Evolutionary conservation across 1,139 yeast species (phyloP).

Genomic region (Scheffersomyces cryptocercus): DNA sequence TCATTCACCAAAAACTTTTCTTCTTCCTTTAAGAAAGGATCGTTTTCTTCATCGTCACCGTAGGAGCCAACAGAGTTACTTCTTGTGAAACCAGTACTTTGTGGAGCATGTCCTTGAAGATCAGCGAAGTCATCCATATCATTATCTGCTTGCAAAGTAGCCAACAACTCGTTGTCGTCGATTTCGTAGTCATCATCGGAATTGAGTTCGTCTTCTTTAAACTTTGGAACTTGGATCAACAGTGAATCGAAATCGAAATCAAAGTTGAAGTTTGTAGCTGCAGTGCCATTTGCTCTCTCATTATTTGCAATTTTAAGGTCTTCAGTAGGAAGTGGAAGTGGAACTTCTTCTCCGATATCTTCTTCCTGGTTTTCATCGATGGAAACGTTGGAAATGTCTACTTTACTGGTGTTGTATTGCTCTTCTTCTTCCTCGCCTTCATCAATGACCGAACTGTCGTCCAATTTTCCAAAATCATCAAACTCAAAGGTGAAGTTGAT

Average conservation of each 20-base stretch:
- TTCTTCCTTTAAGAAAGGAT: slow-evolving; percentile 47
- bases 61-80: slow-evolving; percentile 51
- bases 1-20: slow-evolving; percentile 49
- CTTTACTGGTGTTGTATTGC: slow-evolving; percentile 11
- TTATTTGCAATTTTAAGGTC: not conserved
- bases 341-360: slow-evolving; percentile 70
- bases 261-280: slow-evolving; percentile 19
- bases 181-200: slow-evolving; percentile 73
- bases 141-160: slow-evolving; percentile 67
- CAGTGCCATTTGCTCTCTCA: slow-evolving; percentile 2
- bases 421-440: slow-evolving; percentile 20
- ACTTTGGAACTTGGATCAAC: slow-evolving; percentile 48
- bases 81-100: slow-evolving; percentile 14
- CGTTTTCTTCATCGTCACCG: slow-evolving; percentile 51
- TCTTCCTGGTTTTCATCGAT: slow-evolving; percentile 42
- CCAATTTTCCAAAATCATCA: slow-evolving; percentile 29
- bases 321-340: slow-evolving; percentile 4
- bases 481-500: slow-evolving; percentile 62
- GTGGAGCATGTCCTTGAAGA: slow-evolving; percentile 11
- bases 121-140: slow-evolving; percentile 47
- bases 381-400: slow-evolving; percentile 24
- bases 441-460: slow-evolving; percentile 15
- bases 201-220: slow-evolving; percentile 52
- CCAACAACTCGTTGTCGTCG: slow-evolving; percentile 69
- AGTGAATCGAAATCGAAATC: slow-evolving; percentile 42